Evolutionary conservation across 805 yeast genomes (phyloP).

Genomic region (Isabelozyma rhagii): DNA sequence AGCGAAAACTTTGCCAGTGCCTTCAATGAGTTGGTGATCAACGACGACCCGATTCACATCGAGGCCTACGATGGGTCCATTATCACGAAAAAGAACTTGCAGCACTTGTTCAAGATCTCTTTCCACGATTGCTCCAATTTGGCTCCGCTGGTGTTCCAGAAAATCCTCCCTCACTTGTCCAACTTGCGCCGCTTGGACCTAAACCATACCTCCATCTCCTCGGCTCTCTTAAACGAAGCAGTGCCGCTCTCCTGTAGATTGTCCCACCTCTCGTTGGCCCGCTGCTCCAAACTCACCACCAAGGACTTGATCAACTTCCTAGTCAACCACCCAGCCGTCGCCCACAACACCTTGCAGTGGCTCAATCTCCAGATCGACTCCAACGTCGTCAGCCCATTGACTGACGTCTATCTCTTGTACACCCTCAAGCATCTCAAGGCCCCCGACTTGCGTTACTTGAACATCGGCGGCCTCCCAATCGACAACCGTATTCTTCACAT

Average conservation of each 20-base stretch:
- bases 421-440: constrained; percentile 45
- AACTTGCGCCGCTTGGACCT: constrained; percentile 69
- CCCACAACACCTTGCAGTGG: constrained; percentile 54
- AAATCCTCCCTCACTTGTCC: constrained; percentile 54
- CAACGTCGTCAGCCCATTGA: constrained; percentile 58
- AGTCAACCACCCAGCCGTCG: constrained; percentile 65
- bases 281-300: constrained; percentile 62
- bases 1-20: constrained; percentile 59
- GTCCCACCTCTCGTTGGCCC: constrained; percentile 67
- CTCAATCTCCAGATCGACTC: constrained; percentile 62
- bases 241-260: constrained; percentile 58
- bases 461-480: constrained; percentile 65
- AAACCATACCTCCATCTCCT: constrained; percentile 75
- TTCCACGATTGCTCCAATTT: constrained; percentile 87
- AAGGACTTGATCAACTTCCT: constrained; percentile 68
- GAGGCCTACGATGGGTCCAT: constrained; percentile 4
- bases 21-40: constrained; percentile 43
- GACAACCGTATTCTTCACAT: constrained; percentile 34
- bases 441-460: constrained; percentile 46
- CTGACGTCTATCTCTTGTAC: constrained; percentile 45
- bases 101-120: constrained; percentile 48
- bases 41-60: constrained; percentile 16
- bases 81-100: constrained; percentile 4
- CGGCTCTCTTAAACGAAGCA: constrained; percentile 49
- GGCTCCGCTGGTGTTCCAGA: constrained; percentile 52